Conservation (phyloP, 495 filamentous ascomycete genomes). For the Amphirosellinia nigrospora region DNA sequence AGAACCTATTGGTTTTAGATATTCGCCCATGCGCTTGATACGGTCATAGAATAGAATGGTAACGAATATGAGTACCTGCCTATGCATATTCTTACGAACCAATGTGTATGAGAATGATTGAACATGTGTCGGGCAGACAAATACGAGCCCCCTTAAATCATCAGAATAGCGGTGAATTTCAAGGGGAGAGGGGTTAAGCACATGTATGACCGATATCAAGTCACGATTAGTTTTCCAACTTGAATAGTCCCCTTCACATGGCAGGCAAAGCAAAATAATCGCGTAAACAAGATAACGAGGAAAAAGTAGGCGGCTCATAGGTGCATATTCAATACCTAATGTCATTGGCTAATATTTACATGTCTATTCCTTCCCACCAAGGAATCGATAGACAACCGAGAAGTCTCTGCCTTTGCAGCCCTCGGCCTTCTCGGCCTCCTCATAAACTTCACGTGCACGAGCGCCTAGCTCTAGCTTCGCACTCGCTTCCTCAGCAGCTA, state of each 20-base stretch:
- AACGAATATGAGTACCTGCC: no score
- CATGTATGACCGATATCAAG: not conserved
- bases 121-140: no score
- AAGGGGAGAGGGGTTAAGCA: no score
- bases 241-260: no score
- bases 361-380: constrained; percentile 58
- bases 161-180: no score
- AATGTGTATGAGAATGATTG: no score
- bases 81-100: no score
- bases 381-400: constrained; percentile 81
- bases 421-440: constrained; percentile 62
- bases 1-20: not conserved
- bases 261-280: not conserved
- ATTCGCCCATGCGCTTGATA: not conserved
- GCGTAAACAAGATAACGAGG: not conserved
- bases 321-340: not conserved
- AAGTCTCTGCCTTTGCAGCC: constrained; percentile 77
- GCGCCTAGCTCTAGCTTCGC: constrained; percentile 70
- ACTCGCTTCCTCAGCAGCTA: constrained; percentile 70
- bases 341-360: not conserved
- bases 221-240: no score
- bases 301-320: not conserved
- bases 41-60: no score
- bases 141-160: no score
- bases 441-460: constrained; percentile 71